phyloP scores from a whole-genome alignment of 805 yeast genomes.

The Cyberlindnera americana region DNA sequence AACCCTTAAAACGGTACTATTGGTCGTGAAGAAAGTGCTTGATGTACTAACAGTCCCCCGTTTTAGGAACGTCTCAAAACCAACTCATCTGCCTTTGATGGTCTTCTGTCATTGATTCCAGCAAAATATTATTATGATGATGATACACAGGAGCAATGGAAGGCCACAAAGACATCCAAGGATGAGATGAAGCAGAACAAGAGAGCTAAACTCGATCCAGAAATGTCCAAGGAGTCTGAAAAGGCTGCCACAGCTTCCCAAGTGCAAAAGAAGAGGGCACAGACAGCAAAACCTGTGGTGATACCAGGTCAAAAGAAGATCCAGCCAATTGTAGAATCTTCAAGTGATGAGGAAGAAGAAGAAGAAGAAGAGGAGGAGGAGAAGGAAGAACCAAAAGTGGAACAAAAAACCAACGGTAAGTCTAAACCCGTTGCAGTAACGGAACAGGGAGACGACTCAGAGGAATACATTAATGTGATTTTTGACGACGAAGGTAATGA shows the following conservation, averaged over 20 bases:
- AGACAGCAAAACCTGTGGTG: constrained; percentile 45
- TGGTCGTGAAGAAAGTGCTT: too few species aligned
- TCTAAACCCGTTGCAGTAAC: constrained; percentile 1
- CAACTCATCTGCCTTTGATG: constrained; percentile 81
- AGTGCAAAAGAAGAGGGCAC: constrained; percentile 51
- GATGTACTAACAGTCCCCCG: constrained; percentile 9
- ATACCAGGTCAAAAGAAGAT: constrained; percentile 34
- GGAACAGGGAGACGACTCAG: constrained; percentile 27
- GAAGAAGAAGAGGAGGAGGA: constrained; percentile 16
- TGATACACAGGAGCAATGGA: constrained; percentile 88
- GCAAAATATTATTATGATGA: constrained; percentile 93
- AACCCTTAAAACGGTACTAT: too few species aligned
- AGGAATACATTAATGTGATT: constrained; percentile 38
- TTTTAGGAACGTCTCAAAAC: constrained; percentile 68
- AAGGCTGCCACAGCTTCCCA: constrained; percentile 56
- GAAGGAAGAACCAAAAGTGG: constrained; percentile 3
- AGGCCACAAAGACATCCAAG: constrained; percentile 71
- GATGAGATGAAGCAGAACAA: constrained; percentile 59
- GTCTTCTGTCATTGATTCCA: constrained; percentile 85
- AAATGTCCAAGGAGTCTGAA: constrained; percentile 42
- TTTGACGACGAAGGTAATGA: constrained; percentile 76
- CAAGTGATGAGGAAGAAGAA: constrained; percentile 2
- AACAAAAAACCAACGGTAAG: constrained; percentile 21
- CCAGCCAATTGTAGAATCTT: constrained; percentile 13
- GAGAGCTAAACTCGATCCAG: constrained; percentile 74